These are phyloP conservation scores for Hirschfeldia incana DNA, from an alignment of 345 rosid genomes.

Conservation along the genomic window DNA sequence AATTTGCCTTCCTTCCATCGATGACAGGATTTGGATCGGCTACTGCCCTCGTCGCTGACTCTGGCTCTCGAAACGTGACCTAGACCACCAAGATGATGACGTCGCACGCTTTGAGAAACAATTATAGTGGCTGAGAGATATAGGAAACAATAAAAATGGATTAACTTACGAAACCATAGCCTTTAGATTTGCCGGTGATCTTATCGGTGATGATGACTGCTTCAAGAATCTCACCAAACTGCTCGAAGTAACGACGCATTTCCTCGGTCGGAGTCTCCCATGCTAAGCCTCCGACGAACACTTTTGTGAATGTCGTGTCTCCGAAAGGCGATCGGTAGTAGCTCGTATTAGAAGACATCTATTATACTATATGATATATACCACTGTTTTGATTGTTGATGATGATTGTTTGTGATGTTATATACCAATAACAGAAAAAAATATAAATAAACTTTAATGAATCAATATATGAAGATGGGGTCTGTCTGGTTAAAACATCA, in stretches of 20 bases:
- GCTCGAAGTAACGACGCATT: slow-evolving; percentile 78
- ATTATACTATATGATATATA: slow-evolving; percentile 11
- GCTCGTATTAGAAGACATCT: slow-evolving; percentile 22
- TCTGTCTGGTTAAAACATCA: slow-evolving; percentile 25
- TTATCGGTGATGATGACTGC: slow-evolving; percentile 88
- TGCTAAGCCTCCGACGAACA: slow-evolving; percentile 90
- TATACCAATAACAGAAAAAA: slow-evolving; percentile 22
- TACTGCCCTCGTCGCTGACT: slow-evolving; percentile 83
- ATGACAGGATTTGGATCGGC: slow-evolving; percentile 78
- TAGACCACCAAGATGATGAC: slow-evolving; percentile 31
- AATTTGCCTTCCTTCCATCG: slow-evolving; percentile 88
- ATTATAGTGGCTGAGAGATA: not conserved
- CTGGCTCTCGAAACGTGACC: slow-evolving; percentile 92
- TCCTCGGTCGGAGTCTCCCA: slow-evolving; percentile 95
- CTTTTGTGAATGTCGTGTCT: slow-evolving; percentile 86
- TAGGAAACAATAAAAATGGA: not conserved
- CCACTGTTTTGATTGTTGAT: not conserved
- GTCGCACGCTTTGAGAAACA: not conserved
- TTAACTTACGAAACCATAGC: slow-evolving; percentile 87
- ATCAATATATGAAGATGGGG: slow-evolving; percentile 30
- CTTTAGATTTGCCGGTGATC: slow-evolving; percentile 86
- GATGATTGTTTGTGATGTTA: slow-evolving; percentile 28
- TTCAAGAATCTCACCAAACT: slow-evolving; percentile 94
- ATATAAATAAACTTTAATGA: slow-evolving; percentile 6
- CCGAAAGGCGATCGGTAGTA: slow-evolving; percentile 88